Conservation (phyloP, 2,329 filamentous ascomycete genomes). For the Intubia oerlemansii region DNA sequence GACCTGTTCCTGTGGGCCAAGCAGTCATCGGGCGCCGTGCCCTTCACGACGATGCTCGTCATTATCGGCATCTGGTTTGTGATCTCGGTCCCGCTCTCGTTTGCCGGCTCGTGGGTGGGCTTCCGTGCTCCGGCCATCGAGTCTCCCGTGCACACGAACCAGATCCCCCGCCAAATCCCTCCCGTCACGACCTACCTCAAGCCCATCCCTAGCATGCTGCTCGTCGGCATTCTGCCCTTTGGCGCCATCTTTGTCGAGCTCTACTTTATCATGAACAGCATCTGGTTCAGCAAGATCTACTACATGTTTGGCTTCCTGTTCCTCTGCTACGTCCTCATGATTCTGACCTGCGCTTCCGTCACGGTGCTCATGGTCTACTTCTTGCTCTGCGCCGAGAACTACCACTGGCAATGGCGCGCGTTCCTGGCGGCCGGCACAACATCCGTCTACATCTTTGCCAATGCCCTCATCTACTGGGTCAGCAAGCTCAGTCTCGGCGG, state of each 20-base stretch:
- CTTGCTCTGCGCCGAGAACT: slow-evolving; percentile 86
- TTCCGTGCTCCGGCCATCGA: slow-evolving; percentile 57
- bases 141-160: slow-evolving; percentile 80
- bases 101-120: slow-evolving; percentile 80
- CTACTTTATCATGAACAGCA: slow-evolving; percentile 97
- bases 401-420: slow-evolving; percentile 96
- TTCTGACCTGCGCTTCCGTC: slow-evolving; percentile 79
- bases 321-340: slow-evolving; percentile 92
- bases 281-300: slow-evolving; percentile 98
- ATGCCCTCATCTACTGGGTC: slow-evolving; percentile 78
- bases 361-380: slow-evolving; percentile 94
- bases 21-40: slow-evolving; percentile 77
- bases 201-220: slow-evolving; percentile 71
- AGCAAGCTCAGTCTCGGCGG: slow-evolving; percentile 73
- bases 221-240: slow-evolving; percentile 85
- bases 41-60: slow-evolving; percentile 91
- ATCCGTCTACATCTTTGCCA: slow-evolving; percentile 77
- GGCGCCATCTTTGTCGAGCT: slow-evolving; percentile 95
- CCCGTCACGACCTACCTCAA: slow-evolving; percentile 59
- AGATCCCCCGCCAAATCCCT: slow-evolving; percentile 93
- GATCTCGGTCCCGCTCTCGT: slow-evolving; percentile 80
- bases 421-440: slow-evolving; percentile 85
- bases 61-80: slow-evolving; percentile 90
- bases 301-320: slow-evolving; percentile 99
- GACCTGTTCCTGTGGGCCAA: slow-evolving; percentile 95